Conservation (phyloP, 1,284 basidiomycete species). For the Afroboletus lepidellus region DNA sequence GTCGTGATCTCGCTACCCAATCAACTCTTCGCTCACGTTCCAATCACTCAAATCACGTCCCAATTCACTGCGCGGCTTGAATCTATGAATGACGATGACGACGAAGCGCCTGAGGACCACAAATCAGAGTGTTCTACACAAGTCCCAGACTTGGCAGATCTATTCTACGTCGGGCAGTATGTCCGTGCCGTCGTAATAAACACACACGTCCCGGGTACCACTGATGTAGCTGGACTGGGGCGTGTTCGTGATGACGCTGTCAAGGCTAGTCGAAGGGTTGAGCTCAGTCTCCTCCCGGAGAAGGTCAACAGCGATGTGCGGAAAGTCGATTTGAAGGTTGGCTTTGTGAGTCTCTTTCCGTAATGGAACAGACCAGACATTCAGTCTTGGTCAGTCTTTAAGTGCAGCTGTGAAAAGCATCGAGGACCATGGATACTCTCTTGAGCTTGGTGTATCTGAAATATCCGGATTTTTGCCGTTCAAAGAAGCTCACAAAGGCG, state of each 20-base stretch:
- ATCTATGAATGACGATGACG: slow-evolving; percentile 49
- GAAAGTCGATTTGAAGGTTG: slow-evolving; percentile 74
- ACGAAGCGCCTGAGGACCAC: slow-evolving; percentile 46
- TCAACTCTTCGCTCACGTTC: slow-evolving; percentile 92
- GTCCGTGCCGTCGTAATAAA: slow-evolving; percentile 76
- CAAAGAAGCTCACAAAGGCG: slow-evolving; percentile 55
- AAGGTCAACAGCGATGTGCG: slow-evolving; percentile 83
- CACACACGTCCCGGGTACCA: slow-evolving; percentile 61
- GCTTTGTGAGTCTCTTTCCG: slow-evolving; percentile 56
- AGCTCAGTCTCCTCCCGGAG: slow-evolving; percentile 83
- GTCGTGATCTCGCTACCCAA: slow-evolving; percentile 93
- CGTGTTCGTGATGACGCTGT: slow-evolving; percentile 64
- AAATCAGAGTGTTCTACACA: slow-evolving; percentile 37
- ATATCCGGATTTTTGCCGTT: slow-evolving; percentile 79
- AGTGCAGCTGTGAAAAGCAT: slow-evolving; percentile 79
- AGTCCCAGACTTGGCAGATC: slow-evolving; percentile 67
- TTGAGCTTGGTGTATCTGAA: slow-evolving; percentile 80
- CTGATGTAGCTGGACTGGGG: slow-evolving; percentile 53
- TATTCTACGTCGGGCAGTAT: slow-evolving; percentile 88
- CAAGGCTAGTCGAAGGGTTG: slow-evolving; percentile 76
- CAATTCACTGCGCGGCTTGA: slow-evolving; percentile 77
- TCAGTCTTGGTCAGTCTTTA: slow-evolving; percentile 51
- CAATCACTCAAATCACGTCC: slow-evolving; percentile 91
- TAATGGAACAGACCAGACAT: neutral
- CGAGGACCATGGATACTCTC: slow-evolving; percentile 94